phyloP scores from a whole-genome alignment of 2,329 filamentous ascomycete species.

The Cladophialophora carrionii region DNA sequence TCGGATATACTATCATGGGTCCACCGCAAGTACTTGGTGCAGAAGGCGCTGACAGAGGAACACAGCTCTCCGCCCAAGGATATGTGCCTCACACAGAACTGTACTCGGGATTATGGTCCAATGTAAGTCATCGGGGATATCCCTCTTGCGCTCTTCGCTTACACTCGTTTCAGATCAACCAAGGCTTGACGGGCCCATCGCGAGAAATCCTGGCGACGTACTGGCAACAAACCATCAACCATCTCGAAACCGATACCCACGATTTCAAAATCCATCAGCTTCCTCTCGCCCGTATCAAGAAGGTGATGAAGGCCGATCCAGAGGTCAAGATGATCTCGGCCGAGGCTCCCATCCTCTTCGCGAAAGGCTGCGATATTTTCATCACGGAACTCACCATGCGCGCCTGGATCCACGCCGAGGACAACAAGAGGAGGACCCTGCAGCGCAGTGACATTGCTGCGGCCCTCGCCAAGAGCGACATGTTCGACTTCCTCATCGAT shows the following conservation, averaged over 20 bases:
- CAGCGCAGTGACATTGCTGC: constrained; percentile 97
- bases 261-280: constrained; percentile 99
- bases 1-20: background rate
- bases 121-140: constrained; percentile 61
- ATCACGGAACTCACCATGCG: constrained; percentile 99
- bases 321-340: constrained; percentile 99
- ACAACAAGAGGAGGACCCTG: constrained; percentile 94
- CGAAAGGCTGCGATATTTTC: constrained; percentile 98
- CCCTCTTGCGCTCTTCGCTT: constrained; percentile 5
- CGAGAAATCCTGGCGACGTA: constrained; percentile 98
- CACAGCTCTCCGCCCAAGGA: constrained; percentile 79
- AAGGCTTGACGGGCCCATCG: constrained; percentile 88
- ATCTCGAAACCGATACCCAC: constrained; percentile 91
- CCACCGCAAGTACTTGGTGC: background rate
- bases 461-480: constrained; percentile 93
- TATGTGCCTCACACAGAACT: constrained; percentile 87
- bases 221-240: constrained; percentile 97
- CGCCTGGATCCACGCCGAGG: constrained; percentile 98
- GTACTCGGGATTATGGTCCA: constrained; percentile 93
- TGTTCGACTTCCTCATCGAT: constrained; percentile 99
- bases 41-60: constrained; percentile 45
- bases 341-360: constrained; percentile 95
- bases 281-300: constrained; percentile 97
- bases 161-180: constrained; percentile 71
- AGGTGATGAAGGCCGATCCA: constrained; percentile 99